Conservation (phyloP, 768 basidiomycete genomes). For the Coprinopsis marcescibilis region DNA sequence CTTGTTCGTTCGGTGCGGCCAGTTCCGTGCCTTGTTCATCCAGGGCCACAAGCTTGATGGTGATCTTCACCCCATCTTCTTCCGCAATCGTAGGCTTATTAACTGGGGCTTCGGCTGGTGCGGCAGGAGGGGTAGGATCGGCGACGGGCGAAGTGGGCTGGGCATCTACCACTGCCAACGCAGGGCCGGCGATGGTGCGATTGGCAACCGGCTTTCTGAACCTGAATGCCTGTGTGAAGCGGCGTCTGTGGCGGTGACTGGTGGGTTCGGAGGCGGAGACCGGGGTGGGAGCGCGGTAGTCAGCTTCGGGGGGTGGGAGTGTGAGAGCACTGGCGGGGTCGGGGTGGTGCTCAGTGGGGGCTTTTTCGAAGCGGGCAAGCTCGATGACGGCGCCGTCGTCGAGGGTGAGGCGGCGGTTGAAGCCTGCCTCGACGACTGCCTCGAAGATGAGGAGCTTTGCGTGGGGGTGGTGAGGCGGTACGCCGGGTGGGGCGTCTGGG, state of each 20-base stretch:
- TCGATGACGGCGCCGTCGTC: constrained; percentile 80
- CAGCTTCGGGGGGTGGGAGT: no score
- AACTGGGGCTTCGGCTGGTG: constrained; percentile 19
- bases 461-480: constrained; percentile 28
- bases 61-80: constrained; percentile 66
- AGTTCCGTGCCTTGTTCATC: constrained; percentile 70
- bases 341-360: no score
- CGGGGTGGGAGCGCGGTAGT: constrained; percentile 17
- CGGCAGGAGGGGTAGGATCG: neutral
- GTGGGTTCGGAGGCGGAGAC: constrained; percentile 9
- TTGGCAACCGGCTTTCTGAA: neutral
- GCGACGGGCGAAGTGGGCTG: constrained; percentile 28
- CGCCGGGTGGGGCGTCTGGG: constrained; percentile 39
- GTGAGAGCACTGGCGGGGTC: no score
- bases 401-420: constrained; percentile 64
- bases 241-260: constrained; percentile 6
- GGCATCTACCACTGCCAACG: constrained; percentile 72
- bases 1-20: constrained; percentile 73
- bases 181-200: constrained; percentile 49
- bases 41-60: constrained; percentile 76
- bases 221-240: constrained; percentile 12
- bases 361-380: constrained; percentile 64
- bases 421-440: constrained; percentile 73
- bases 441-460: constrained; percentile 56
- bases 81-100: constrained; percentile 41